Evolutionary conservation across 192 early-diverging fungal species (phyloP), one percentile per base, ranked within the genome.

Genomic region (Phycomyces nitens): DNA sequence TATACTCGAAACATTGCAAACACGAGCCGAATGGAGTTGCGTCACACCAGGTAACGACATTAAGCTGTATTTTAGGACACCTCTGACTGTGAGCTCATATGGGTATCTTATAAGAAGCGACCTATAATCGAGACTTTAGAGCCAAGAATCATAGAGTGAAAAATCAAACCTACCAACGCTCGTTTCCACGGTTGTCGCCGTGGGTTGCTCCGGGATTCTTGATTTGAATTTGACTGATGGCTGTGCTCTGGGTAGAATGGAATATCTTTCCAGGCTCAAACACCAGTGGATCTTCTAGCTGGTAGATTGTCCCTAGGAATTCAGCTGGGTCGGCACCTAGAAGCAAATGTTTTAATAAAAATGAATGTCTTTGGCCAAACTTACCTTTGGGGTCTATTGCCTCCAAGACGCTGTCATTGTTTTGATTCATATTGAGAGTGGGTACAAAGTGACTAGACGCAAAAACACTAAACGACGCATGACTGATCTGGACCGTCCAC

Each of bases 401-500:
- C 20, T 15, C 1, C 15, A 43, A 24, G 3, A 21, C 0, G 11
- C 11, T 42, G 5, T 41, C 8, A 12, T 16, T 15, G 12, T 18
- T 55, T 42, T 41, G 39, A 41, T 22, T 41, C 62, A 64, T 27
- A 12, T 7, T 63, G 29, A 27, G 6, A 53, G 53, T 59, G 24
- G 65, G 64, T 20, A 72, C 71, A 52, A 55, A 56, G 22, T 67
- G 71, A 63, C 71, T 72, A 2, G 83, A 80, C n/a, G 86, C 86
- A 82, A 88, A 88, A 5, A 88, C 77, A 26, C 77, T 78, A 27
- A 88, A 78, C 39, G 85, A 79, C 6, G 81, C 70, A 58, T 80
- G 63, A 57, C 80, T 77, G 11, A 86, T 72, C 54, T 80, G 68
- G 15, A 88, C 71, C 34, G 81, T 74, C 74, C 81, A 82, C 53